Conservation (phyloP, 805 yeast species). For the Groenewaldozyma salmanticensis region DNA sequence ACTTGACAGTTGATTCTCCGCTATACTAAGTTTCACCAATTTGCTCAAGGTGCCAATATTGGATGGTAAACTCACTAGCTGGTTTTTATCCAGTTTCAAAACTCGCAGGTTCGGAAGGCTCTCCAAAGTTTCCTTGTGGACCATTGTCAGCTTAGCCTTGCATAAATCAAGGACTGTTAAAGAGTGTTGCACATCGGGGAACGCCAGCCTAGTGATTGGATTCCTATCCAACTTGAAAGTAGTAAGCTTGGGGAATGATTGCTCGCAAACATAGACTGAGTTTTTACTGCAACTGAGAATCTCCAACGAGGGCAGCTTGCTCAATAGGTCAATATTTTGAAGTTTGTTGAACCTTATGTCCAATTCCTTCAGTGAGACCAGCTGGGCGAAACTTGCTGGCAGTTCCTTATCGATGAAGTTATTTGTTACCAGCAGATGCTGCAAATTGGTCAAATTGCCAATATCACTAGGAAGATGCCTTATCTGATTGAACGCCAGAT, state of each 20-base stretch:
- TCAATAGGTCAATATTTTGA: constrained; percentile 45
- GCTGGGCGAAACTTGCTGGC: constrained; percentile 43
- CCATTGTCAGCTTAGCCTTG: constrained; percentile 70
- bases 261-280: constrained; percentile 59
- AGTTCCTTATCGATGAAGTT: constrained; percentile 48
- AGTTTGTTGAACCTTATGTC: constrained; percentile 64
- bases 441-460: constrained; percentile 48
- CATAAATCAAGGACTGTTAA: constrained; percentile 67
- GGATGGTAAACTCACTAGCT: constrained; percentile 64
- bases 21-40: constrained; percentile 58
- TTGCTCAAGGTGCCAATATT: constrained; percentile 51
- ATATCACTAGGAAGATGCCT: constrained; percentile 50
- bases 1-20: constrained; percentile 61
- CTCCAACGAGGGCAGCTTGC: constrained; percentile 52
- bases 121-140: constrained; percentile 54
- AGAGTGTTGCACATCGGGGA: constrained; percentile 43
- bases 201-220: constrained; percentile 65
- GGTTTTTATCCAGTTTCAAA: constrained; percentile 71
- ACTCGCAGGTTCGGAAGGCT: constrained; percentile 60
- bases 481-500: constrained; percentile 73
- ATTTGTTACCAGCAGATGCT: constrained; percentile 64
- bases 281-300: constrained; percentile 69
- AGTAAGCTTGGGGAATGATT: constrained; percentile 51
- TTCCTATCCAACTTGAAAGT: constrained; percentile 69
- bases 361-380: constrained; percentile 53